These are phyloP conservation scores for Mycena epipterygia DNA, from an alignment of 768 basidiomycete genomes.

Conservation along the genomic window DNA sequence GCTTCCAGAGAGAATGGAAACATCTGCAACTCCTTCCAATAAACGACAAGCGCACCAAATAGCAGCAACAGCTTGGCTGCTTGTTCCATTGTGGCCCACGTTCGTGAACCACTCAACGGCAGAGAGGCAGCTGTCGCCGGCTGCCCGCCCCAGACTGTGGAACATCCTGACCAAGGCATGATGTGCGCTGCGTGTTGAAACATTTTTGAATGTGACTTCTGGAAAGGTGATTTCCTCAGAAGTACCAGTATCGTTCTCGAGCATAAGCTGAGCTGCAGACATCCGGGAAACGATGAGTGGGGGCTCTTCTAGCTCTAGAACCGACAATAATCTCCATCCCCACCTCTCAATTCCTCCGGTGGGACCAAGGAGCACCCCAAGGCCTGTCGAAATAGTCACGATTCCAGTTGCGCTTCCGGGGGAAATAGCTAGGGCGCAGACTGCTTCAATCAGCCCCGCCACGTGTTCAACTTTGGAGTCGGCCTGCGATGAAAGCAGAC, in stretches of 20 bases:
- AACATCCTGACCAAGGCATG: constrained; percentile 79
- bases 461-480: constrained; percentile 82
- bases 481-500: constrained; percentile 75
- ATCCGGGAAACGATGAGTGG: constrained; percentile 60
- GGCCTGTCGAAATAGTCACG: constrained; percentile 61
- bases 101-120: constrained; percentile 88
- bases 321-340: constrained; percentile 89
- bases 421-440: constrained; percentile 65
- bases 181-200: constrained; percentile 64
- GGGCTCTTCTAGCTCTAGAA: constrained; percentile 81
- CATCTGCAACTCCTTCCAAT: constrained; percentile 75
- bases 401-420: constrained; percentile 43
- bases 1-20: constrained; percentile 56
- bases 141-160: constrained; percentile 75
- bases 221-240: constrained; percentile 66
- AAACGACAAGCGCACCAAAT: constrained; percentile 88
- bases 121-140: constrained; percentile 77
- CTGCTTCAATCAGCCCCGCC: constrained; percentile 76
- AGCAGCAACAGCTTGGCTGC: constrained; percentile 70
- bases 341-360: constrained; percentile 90
- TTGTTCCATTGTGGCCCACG: constrained; percentile 61
- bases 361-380: constrained; percentile 82
- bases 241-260: constrained; percentile 63
- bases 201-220: constrained; percentile 66
- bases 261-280: constrained; percentile 66